Base-by-base conservation (phyloP, 176 grass and related monocot genomes). In the Oryza glumipatula region DNA sequence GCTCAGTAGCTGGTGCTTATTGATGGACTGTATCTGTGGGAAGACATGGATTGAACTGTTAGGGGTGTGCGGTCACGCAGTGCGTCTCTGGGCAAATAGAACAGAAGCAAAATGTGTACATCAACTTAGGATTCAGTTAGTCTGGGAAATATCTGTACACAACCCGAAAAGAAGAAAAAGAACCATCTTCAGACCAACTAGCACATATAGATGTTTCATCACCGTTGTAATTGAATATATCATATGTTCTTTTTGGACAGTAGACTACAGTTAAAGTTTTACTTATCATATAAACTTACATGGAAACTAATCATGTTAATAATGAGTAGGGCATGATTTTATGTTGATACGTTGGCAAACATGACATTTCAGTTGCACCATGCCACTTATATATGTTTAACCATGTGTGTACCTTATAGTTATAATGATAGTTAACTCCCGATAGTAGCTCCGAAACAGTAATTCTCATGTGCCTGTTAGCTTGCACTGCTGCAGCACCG, bases 331-430 rank as follows among this genome's bases (percentile, higher is more conserved):
- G 11, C 39, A 32, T 17, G 13, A 65, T 9, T 35, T 56, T 78
- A 67, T 88, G 60, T 32, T 45, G 33, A 51, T 24, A 67, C 49
- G 41, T 65, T 83, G 58, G 13, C 8, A 73, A 77, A 36, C 19
- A 51, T 77, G 44, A 35, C 72, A 76, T 71, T 43, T 76, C 14
- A 22, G 22, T 21, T 49, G 64, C 11, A 19, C 10, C 17, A 38
- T 72, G 76, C 51, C 64, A 79, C 60, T 83, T 67, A n/a, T 35
- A 67, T 84, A 30, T 56, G 64, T 76, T 76, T 41, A 43, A 66
- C 33, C 11, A 65, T 61, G 3, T 35, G 24, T 49, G 15, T 54
- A 65, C 56, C 61, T 44, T 84, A 13, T 11, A 6, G 4, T 71
- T 52, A 51, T 26, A 71, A 15, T 61, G 51, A 72, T 86, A 21